Base-by-base conservation (phyloP, 192 early-diverging fungal species). In the Kappamyces sp. region DNA sequence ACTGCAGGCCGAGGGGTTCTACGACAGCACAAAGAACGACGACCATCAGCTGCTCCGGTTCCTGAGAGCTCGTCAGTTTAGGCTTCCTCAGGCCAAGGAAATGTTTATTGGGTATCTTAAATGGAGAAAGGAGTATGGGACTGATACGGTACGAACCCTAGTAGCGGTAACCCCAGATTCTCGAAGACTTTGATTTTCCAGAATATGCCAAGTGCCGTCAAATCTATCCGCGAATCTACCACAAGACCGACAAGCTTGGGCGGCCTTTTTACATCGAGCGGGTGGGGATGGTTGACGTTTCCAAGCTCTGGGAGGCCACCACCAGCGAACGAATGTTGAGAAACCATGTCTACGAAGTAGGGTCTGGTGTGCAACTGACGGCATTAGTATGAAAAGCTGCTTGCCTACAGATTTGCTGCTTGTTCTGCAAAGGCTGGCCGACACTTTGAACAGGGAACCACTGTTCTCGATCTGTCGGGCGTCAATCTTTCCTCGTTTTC, bases 231-330 rank as follows among this genome's bases (percentile, higher is more conserved):
- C 74, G 86, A 22, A 86, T 81, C 66, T 86, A 86, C 61, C 90
- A 93, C 72, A 90, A 89, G 58, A 77, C 76, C 54, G 92, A 95
- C 73, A 89, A 83, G 60, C 73, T 78, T 11, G 92, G 91, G 12
- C 80, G 86, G 54, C 89, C 91, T 4, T 72, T 95, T 45, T 95
- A 92, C 63, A 87, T 93, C 61, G 92, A 95, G 77, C 81, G 85
- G 33, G 67, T 91, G 50, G 89, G 88, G 7, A 62, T 60, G 59
- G 53, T 86, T 35, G 76, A 78, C 58, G 57, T 81, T 45, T 75
- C 79, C 54, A 63, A 70, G 39, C 60, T 86, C 34, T 84, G 74
- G 54, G 58, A 67, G 49, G 58, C 78, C 47, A 83, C 81, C 1
- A 79, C 69, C 30, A 40, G 70, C 43, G 83, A 86, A 9, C 72